Percentiles rank a stretch among this genome's conserved stretches.
Evolutionary conservation across 192 early-diverging fungal species (phyloP).

Genomic region (Coemansia sp.): DNA sequence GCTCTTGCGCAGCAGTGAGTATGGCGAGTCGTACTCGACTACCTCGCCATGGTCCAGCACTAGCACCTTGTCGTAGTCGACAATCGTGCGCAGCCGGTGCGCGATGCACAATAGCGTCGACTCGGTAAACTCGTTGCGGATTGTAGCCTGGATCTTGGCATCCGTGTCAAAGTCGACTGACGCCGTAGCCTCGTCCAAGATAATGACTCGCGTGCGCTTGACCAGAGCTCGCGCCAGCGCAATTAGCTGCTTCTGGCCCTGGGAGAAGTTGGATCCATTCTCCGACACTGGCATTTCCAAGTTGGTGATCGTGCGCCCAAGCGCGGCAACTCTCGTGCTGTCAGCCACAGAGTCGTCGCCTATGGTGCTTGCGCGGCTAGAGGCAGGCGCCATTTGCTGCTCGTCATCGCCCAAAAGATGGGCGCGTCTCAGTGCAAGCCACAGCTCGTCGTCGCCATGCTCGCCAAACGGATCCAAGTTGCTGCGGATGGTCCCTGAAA

Average conservation of each 20-base stretch:
- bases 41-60: constrained; percentile 76
- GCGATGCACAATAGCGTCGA: constrained; percentile 85
- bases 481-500: constrained; percentile 65
- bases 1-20: constrained; percentile 56
- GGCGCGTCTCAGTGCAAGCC: constrained; percentile 69
- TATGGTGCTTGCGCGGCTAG: constrained; percentile 27
- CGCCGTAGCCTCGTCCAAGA: constrained; percentile 90
- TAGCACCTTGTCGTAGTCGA: constrained; percentile 74
- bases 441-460: constrained; percentile 62
- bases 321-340: constrained; percentile 2
- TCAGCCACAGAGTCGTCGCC: constrained; percentile 8
- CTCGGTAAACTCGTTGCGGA: constrained; percentile 70
- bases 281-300: constrained; percentile 67
- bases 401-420: constrained; percentile 68
- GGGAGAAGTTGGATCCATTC: constrained; percentile 73
- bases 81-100: constrained; percentile 79
- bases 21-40: constrained; percentile 72
- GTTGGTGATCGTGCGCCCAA: constrained; percentile 41
- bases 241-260: constrained; percentile 80
- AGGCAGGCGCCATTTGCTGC: constrained; percentile 12
- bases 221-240: constrained; percentile 76
- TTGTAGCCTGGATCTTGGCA: constrained; percentile 72
- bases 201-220: constrained; percentile 66
- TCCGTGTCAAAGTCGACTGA: constrained; percentile 65
- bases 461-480: constrained; percentile 59